Conservation (phyloP, 225 moss, liverwort and hornwort species). For the Rhytidiadelphus loreus region DNA sequence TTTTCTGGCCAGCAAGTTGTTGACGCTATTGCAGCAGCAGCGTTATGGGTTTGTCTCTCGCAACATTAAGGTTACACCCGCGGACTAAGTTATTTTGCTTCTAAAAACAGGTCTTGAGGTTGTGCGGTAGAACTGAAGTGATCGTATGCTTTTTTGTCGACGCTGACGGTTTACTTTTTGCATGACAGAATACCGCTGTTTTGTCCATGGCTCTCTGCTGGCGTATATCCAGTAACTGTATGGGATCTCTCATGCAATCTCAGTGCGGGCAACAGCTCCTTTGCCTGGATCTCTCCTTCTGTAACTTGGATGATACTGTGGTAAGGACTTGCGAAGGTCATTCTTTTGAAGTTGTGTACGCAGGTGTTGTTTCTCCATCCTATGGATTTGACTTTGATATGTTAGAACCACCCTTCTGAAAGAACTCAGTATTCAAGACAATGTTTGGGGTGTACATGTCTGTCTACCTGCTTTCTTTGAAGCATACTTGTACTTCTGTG, state of each 20-base stretch:
- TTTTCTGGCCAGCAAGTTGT: neutral
- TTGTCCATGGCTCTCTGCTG: conserved; percentile 47
- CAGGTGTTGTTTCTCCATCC: neutral
- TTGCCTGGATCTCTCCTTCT: conserved; percentile 47
- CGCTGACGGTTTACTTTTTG: neutral
- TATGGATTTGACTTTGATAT: neutral
- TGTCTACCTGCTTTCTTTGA: neutral
- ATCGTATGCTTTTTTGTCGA: neutral
- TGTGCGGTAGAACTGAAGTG: neutral
- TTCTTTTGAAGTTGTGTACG: neutral
- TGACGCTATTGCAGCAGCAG: neutral
- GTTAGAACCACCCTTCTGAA: neutral
- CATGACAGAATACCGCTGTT: conserved; percentile 33
- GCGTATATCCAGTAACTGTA: conserved; percentile 30
- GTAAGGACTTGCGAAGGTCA: conserved; percentile 4
- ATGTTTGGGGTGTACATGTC: neutral
- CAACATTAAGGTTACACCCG: neutral
- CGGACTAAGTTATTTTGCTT: neutral
- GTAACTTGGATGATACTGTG: conserved; percentile 38
- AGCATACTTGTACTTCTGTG: neutral
- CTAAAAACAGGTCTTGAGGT: neutral
- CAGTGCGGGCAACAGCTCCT: conserved; percentile 34
- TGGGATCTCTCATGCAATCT: conserved; percentile 29
- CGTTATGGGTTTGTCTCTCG: neutral
- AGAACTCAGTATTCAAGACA: neutral